These are phyloP conservation scores for Saccharomyces mikatae DNA, from an alignment of 805 yeast species.

Conservation along the genomic window DNA sequence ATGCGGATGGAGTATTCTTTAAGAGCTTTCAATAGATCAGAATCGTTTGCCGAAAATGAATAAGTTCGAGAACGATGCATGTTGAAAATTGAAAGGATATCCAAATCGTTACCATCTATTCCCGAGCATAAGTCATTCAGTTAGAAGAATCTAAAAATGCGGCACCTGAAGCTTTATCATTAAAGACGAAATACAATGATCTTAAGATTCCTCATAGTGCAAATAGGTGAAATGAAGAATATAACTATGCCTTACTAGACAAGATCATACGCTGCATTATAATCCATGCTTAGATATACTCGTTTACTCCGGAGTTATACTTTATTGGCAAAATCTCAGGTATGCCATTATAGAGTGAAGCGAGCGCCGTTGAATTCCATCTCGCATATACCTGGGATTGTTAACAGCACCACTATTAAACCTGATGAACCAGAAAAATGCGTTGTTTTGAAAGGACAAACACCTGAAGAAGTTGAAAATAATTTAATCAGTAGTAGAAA, in stretches of 20 bases:
- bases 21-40: background rate
- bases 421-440: background rate
- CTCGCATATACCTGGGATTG: background rate
- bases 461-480: background rate
- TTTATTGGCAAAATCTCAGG: background rate
- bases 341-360: background rate
- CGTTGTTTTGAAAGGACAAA: background rate
- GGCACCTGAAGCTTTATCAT: background rate
- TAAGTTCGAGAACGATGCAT: background rate
- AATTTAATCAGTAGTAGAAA: background rate
- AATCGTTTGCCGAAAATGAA: background rate
- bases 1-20: background rate
- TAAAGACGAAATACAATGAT: background rate
- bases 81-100: background rate
- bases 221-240: background rate
- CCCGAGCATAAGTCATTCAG: background rate
- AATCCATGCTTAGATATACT: background rate
- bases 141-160: background rate
- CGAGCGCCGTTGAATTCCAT: background rate
- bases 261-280: background rate
- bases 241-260: background rate
- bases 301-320: background rate
- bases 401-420: background rate
- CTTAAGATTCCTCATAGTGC: background rate
- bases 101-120: background rate